Evolutionary conservation across 345 rosid species (phyloP).

Genomic region (Pugionium cornutum): DNA sequence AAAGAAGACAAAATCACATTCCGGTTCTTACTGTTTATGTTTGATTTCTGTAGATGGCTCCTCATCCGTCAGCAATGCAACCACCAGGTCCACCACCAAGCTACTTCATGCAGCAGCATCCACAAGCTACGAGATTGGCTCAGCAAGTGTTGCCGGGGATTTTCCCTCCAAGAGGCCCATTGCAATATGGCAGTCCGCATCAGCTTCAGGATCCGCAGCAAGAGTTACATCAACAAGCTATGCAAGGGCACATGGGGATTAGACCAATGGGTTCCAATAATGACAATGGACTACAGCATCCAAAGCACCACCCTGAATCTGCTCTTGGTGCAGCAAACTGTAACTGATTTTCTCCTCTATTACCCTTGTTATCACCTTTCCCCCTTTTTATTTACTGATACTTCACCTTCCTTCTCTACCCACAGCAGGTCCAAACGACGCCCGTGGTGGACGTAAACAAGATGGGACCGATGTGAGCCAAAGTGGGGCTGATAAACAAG

Average conservation of each 20-base stretch:
- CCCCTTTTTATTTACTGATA: no score
- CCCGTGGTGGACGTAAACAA: constrained; percentile 63
- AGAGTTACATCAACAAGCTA: no score
- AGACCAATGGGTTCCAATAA: constrained; percentile 55
- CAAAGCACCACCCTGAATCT: constrained; percentile 49
- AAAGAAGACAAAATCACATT: no score
- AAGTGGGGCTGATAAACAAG: constrained; percentile 39
- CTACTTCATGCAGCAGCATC: constrained; percentile 80
- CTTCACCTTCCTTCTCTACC: not conserved
- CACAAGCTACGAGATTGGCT: constrained; percentile 64
- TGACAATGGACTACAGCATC: constrained; percentile 57
- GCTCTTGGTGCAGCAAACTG: constrained; percentile 49
- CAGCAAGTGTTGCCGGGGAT: constrained; percentile 50
- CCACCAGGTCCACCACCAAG: constrained; percentile 33
- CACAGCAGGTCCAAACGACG: constrained; percentile 45
- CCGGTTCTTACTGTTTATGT: not conserved
- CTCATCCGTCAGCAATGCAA: constrained; percentile 64
- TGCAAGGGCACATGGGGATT: constrained; percentile 57
- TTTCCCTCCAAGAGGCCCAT: constrained; percentile 57
- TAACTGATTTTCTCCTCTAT: not conserved
- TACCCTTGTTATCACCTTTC: no score
- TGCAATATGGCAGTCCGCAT: constrained; percentile 59
- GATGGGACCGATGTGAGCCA: constrained; percentile 45
- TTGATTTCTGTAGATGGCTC: constrained; percentile 56
- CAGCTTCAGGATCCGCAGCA: no score